Percentiles rank a stretch among this genome's conserved stretches.
Evolutionary conservation across 768 basidiomycete species (phyloP).

Genomic region (Tylopilus vinaceipallidus): DNA sequence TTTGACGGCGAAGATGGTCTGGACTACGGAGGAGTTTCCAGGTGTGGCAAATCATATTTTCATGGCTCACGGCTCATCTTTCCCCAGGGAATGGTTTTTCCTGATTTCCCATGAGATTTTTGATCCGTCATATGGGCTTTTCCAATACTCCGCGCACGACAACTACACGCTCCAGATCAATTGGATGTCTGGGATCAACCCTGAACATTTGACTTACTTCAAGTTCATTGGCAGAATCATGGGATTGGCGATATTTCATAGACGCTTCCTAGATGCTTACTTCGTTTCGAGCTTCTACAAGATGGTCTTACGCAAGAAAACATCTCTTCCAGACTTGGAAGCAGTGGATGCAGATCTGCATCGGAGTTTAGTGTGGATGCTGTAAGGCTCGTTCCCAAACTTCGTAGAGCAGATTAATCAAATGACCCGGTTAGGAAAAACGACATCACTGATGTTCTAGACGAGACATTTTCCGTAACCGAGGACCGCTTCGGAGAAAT

Average conservation of each 20-base stretch:
- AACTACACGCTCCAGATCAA: constrained; percentile 83
- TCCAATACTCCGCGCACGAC: constrained; percentile 78
- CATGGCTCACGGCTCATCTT: constrained; percentile 1
- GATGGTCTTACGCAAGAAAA: constrained; percentile 63
- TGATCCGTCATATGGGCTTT: constrained; percentile 78
- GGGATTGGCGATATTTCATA: constrained; percentile 76
- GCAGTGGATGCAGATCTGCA: constrained; percentile 67
- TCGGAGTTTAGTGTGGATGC: constrained; percentile 70
- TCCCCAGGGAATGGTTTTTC: constrained; percentile 80
- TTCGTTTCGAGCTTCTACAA: constrained; percentile 82
- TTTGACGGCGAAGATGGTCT: constrained; percentile 81
- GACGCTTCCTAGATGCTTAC: constrained; percentile 75
- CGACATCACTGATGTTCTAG: constrained; percentile 70
- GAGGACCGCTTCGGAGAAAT: constrained; percentile 78
- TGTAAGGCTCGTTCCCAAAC: constrained; percentile 44
- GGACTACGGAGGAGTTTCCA: constrained; percentile 75
- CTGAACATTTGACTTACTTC: constrained; percentile 77
- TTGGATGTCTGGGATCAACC: constrained; percentile 70
- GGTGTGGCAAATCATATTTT: constrained; percentile 38
- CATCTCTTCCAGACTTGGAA: constrained; percentile 63
- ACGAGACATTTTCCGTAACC: constrained; percentile 68
- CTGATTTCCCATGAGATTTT: constrained; percentile 80
- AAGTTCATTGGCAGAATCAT: constrained; percentile 76
- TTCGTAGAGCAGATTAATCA: neutral
- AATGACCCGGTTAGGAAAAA: constrained; percentile 49